A percentile compares a stretch with the other conserved stretches of the same genome.
phyloP scores from a whole-genome alignment of 139 green algal species.

The Coelastrella sp. region DNA sequence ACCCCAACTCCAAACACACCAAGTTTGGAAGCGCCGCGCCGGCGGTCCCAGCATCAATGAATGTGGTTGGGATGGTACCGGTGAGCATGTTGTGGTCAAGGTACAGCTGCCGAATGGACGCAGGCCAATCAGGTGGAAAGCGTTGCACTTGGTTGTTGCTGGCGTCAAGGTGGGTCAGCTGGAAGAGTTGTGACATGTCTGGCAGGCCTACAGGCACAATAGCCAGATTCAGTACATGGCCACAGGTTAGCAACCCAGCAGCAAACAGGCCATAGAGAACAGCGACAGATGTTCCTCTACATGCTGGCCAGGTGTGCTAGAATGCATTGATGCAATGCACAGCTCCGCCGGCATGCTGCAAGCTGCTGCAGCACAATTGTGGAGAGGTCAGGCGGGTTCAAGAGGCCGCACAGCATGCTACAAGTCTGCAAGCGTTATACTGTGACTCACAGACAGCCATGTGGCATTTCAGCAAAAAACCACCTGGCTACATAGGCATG shows the following conservation, averaged over 20 bases:
- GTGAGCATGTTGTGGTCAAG: conserved; percentile 29
- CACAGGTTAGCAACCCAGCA: background rate
- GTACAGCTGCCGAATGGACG: conserved; percentile 11
- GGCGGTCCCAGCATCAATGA: background rate
- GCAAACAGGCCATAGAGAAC: background rate
- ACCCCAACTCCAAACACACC: background rate
- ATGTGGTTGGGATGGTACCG: background rate
- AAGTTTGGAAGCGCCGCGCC: background rate
- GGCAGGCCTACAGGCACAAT: background rate
- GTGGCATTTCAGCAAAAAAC: too few species aligned
- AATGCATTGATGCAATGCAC: too few species aligned
- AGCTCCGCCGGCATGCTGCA: too few species aligned
- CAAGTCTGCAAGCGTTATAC: too few species aligned
- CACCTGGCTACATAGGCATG: too few species aligned
- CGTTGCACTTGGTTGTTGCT: conserved; percentile 3
- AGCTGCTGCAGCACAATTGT: too few species aligned
- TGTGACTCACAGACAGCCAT: too few species aligned
- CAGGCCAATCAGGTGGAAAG: background rate
- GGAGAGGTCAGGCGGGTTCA: too few species aligned
- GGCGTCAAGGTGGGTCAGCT: background rate
- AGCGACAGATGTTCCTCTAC: background rate
- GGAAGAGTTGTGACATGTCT: background rate
- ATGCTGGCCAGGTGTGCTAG: background rate
- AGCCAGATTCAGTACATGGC: background rate
- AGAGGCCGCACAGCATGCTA: too few species aligned